A percentile compares a stretch with the other conserved stretches of the same genome.
phyloP scores from a whole-genome alignment of 805 yeast genomes.

The Suhomyces faveliae region DNA sequence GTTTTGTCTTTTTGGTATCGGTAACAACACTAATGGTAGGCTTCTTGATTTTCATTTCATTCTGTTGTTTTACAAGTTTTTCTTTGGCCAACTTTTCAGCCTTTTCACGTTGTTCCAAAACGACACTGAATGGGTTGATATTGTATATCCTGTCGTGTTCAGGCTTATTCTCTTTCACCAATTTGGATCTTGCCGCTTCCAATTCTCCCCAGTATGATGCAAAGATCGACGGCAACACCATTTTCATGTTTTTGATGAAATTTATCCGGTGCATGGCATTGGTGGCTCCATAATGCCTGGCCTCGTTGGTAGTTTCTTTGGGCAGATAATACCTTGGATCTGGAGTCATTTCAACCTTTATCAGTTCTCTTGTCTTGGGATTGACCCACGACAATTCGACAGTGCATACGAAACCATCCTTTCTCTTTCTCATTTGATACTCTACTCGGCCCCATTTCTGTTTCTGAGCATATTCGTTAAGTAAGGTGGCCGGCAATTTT shows the following conservation, averaged over 20 bases:
- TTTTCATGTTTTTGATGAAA: slow-evolving; percentile 75
- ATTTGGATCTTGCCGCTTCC: slow-evolving; percentile 55
- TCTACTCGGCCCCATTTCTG: slow-evolving; percentile 86
- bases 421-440: slow-evolving; percentile 59
- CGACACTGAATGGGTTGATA: slow-evolving; percentile 73
- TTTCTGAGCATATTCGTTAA: slow-evolving; percentile 85
- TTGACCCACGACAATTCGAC: slow-evolving; percentile 69
- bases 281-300: slow-evolving; percentile 88
- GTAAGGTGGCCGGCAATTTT: slow-evolving; percentile 79
- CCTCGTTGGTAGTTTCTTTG: slow-evolving; percentile 82
- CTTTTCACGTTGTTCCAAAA: slow-evolving; percentile 54
- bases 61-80: slow-evolving; percentile 42
- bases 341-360: slow-evolving; percentile 56
- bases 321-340: slow-evolving; percentile 52
- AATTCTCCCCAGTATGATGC: slow-evolving; percentile 74
- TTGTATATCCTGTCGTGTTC: slow-evolving; percentile 56
- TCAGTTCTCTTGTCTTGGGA: slow-evolving; percentile 73
- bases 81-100: slow-evolving; percentile 47
- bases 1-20: background rate
- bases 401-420: slow-evolving; percentile 60
- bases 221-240: slow-evolving; percentile 84
- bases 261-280: slow-evolving; percentile 79
- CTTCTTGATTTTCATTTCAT: slow-evolving; percentile 49
- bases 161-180: slow-evolving; percentile 45
- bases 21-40: slow-evolving; percentile 43